Conservation (phyloP, 1,284 basidiomycete genomes). For the Microstroma glucosiphilum region DNA sequence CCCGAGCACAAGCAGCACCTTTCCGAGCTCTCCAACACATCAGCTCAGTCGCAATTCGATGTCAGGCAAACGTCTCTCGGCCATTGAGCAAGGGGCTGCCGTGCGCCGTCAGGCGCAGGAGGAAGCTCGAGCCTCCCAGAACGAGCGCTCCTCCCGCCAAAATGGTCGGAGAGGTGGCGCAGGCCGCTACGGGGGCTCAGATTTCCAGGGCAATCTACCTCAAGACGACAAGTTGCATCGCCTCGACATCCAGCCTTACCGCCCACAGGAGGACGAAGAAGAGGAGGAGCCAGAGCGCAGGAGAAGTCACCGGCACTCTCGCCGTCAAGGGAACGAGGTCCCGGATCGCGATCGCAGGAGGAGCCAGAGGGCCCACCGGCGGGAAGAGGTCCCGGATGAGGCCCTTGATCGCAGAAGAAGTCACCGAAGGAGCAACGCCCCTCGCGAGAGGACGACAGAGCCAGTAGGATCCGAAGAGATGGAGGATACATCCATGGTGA, state of each 20-base stretch:
- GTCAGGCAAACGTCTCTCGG: neutral
- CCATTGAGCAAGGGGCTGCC: constrained; percentile 1
- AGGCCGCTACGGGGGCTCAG: too few relatives aligned
- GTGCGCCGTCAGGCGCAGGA: constrained; percentile 1
- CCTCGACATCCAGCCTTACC: neutral
- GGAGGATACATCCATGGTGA: too few relatives aligned
- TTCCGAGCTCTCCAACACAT: too few relatives aligned
- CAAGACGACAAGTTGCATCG: too few relatives aligned
- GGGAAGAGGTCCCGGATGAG: neutral
- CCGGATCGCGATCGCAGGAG: neutral
- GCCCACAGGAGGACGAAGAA: neutral
- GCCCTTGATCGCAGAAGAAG: neutral
- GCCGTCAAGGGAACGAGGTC: neutral
- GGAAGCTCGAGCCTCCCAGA: neutral
- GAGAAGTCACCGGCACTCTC: neutral
- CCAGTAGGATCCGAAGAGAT: neutral
- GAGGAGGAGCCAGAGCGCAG: neutral
- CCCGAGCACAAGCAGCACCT: too few relatives aligned
- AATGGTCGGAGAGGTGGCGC: neutral
- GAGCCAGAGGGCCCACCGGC: neutral
- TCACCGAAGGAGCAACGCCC: neutral
- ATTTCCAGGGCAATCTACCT: too few relatives aligned
- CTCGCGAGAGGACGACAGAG: neutral
- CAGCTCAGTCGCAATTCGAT: too few relatives aligned
- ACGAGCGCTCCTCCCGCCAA: neutral